phyloP scores from a whole-genome alignment of 306 rosid species.

The Cicer chorassanicum region DNA sequence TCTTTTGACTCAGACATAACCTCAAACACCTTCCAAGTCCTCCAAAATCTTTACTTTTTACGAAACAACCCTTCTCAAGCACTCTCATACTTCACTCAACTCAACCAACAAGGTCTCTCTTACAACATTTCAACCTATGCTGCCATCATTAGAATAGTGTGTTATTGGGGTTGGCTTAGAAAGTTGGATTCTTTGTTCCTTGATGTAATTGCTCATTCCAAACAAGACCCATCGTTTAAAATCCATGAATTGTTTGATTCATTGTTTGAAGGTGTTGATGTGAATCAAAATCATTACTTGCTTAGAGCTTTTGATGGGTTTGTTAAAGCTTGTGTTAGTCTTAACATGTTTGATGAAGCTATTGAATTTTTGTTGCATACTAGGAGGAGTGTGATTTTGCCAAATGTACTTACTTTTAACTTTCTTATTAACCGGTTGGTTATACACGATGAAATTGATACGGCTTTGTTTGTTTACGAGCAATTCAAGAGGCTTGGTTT shows the following conservation, averaged over 20 bases:
- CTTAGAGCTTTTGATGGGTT: slow-evolving; percentile 59
- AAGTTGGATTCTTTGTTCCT: slow-evolving; percentile 64
- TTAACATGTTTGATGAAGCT: slow-evolving; percentile 74
- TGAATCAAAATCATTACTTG: slow-evolving; percentile 25
- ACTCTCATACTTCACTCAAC: slow-evolving; percentile 52
- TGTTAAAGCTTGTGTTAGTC: slow-evolving; percentile 66
- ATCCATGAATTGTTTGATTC: slow-evolving; percentile 55
- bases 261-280: slow-evolving; percentile 45
- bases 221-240: slow-evolving; percentile 41
- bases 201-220: slow-evolving; percentile 52
- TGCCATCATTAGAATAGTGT: slow-evolving; percentile 59
- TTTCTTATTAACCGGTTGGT: slow-evolving; percentile 73
- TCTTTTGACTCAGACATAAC: background rate
- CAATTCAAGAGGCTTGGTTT: slow-evolving; percentile 77
- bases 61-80: slow-evolving; percentile 60
- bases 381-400: slow-evolving; percentile 62
- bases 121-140: slow-evolving; percentile 60
- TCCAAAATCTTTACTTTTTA: slow-evolving; percentile 49
- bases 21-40: slow-evolving; percentile 45
- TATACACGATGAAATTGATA: slow-evolving; percentile 52
- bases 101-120: slow-evolving; percentile 53
- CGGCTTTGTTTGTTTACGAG: slow-evolving; percentile 55
- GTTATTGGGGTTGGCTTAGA: slow-evolving; percentile 61
- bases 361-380: slow-evolving; percentile 60
- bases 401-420: slow-evolving; percentile 64